phyloP scores from a whole-genome alignment of 2,329 filamentous ascomycete genomes.

The Penicillium sp. region DNA sequence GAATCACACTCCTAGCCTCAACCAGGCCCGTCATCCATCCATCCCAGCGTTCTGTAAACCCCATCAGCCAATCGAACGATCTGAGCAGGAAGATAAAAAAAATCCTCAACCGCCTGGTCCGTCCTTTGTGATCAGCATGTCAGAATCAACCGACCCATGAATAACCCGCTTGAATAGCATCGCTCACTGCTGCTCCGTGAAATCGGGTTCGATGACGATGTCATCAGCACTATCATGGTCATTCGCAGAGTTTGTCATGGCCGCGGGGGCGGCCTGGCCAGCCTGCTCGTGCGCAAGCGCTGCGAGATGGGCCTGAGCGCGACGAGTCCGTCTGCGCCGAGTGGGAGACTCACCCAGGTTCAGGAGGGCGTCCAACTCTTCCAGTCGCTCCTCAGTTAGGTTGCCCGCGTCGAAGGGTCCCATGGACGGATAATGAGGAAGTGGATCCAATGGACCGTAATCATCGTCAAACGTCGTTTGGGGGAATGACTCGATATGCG shows the following conservation, averaged over 20 bases:
- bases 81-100: neutral
- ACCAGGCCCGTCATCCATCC: neutral
- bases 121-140: neutral
- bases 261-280: too few relatives aligned
- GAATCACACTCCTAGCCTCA: neutral
- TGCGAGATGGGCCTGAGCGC: slow-evolving; percentile 42
- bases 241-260: too few relatives aligned
- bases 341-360: neutral
- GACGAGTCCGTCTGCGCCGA: neutral
- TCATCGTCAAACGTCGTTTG: neutral
- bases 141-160: neutral
- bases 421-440: neutral
- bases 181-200: slow-evolving; percentile 18
- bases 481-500: neutral
- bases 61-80: neutral
- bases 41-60: neutral
- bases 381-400: neutral
- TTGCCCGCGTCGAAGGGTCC: neutral
- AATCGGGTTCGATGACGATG: too few relatives aligned
- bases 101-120: too few relatives aligned
- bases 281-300: too few relatives aligned
- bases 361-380: neutral
- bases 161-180: neutral
- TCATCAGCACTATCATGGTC: too few relatives aligned
- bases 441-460: too few relatives aligned